A percentile compares a stretch with the other conserved stretches of the same genome.
Evolutionary conservation across 768 basidiomycete genomes (phyloP).

Genomic region (Phlebiopsis gigantea): DNA sequence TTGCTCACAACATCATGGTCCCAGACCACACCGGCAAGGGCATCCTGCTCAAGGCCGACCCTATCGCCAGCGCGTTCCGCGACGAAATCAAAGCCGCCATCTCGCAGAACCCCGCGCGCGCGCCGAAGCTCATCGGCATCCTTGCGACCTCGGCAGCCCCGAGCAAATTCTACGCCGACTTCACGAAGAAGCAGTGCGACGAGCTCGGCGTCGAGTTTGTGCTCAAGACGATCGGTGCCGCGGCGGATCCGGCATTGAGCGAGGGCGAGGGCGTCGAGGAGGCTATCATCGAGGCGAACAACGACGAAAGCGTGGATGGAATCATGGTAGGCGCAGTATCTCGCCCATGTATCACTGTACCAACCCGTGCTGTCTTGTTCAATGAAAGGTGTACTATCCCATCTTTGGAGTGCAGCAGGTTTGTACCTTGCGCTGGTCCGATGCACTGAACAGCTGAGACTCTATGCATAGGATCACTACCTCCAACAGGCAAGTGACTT

Average conservation of each 20-base stretch:
- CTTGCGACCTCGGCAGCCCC: slow-evolving; percentile 80
- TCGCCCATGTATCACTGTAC: slow-evolving; percentile 5
- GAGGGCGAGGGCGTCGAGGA: slow-evolving; percentile 93
- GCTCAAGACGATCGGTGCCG: slow-evolving; percentile 65
- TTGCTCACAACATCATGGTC: slow-evolving; percentile 23
- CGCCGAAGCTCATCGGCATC: slow-evolving; percentile 85
- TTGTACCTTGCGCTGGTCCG: slow-evolving; percentile 23
- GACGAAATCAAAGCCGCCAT: slow-evolving; percentile 58
- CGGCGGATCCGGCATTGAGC: slow-evolving; percentile 45
- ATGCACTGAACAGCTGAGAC: slow-evolving; percentile 5
- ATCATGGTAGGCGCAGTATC: slow-evolving; percentile 71
- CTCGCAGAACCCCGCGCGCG: slow-evolving; percentile 25
- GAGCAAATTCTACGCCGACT: slow-evolving; percentile 80
- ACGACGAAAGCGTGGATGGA: slow-evolving; percentile 78
- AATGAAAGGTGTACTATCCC: slow-evolving; percentile 83
- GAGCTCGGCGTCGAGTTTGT: slow-evolving; percentile 85
- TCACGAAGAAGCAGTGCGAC: slow-evolving; percentile 88
- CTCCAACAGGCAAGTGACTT: slow-evolving; percentile 73
- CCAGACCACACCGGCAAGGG: slow-evolving; percentile 49
- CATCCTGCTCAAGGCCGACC: slow-evolving; percentile 72
- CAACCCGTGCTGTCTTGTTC: neutral
- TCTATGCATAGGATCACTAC: slow-evolving; percentile 74
- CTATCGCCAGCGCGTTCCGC: slow-evolving; percentile 65
- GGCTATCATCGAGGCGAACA: slow-evolving; percentile 93
- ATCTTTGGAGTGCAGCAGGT: slow-evolving; percentile 91